Conservation (phyloP, 805 yeast genomes). For the Ogataea glucozyma region DNA sequence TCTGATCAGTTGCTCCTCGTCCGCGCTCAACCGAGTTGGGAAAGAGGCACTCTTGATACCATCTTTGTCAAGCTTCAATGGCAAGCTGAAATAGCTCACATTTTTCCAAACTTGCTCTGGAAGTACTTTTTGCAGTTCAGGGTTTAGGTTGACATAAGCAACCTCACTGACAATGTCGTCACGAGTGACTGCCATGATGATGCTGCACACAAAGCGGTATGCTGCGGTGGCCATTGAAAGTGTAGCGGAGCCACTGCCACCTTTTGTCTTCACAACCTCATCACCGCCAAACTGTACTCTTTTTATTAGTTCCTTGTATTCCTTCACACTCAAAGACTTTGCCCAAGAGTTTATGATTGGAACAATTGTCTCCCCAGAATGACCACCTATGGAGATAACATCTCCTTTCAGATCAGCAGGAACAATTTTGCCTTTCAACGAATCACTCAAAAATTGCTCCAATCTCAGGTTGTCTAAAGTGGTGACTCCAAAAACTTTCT, state of each 20-base stretch:
- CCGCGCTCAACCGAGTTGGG: conserved; percentile 16
- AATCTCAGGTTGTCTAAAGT: conserved; percentile 64
- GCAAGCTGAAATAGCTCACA: conserved; percentile 58
- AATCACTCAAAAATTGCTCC: conserved; percentile 69
- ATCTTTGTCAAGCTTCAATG: conserved; percentile 50
- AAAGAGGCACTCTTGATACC: conserved; percentile 53
- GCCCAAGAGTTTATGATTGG: conserved; percentile 58
- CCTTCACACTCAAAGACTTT: conserved; percentile 36
- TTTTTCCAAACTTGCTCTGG: conserved; percentile 43
- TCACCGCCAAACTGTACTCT: conserved; percentile 89
- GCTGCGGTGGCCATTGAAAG: conserved; percentile 96
- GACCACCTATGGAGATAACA: conserved; percentile 79
- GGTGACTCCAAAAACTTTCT: conserved; percentile 55
- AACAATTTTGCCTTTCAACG: conserved; percentile 33
- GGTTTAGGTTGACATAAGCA: conserved; percentile 51
- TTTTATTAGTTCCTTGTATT: conserved; percentile 59
- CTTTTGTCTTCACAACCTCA: conserved; percentile 92
- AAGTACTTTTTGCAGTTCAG: conserved; percentile 43
- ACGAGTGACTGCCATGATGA: conserved; percentile 62
- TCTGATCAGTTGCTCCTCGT: conserved; percentile 18
- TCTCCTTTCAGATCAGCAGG: conserved; percentile 55
- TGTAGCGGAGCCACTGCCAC: conserved; percentile 94
- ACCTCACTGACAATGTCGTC: conserved; percentile 65
- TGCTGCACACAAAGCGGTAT: conserved; percentile 63
- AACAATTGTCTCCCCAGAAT: conserved; percentile 90